Evolutionary conservation across 345 rosid genomes (phyloP).

Genomic region (Brassica napus): DNA sequence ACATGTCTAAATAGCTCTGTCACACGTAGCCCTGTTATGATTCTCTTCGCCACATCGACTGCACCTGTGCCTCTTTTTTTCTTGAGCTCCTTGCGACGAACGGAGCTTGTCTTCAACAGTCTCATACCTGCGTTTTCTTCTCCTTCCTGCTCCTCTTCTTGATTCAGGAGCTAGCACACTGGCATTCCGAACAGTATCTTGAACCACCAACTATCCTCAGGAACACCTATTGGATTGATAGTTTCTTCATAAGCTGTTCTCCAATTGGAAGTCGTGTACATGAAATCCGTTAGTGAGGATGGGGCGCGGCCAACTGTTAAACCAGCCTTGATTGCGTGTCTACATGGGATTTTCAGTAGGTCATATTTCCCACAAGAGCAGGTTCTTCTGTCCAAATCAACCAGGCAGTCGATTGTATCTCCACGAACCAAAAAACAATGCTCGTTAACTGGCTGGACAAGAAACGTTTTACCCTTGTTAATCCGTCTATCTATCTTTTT

Average conservation of each 20-base stretch:
- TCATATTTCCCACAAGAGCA: too few relatives aligned
- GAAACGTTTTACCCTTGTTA: too few relatives aligned
- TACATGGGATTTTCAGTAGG: too few relatives aligned
- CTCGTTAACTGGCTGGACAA: too few relatives aligned
- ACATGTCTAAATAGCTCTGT: neutral
- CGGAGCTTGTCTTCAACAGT: neutral
- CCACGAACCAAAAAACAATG: too few relatives aligned
- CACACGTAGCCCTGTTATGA: neutral
- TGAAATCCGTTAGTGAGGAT: neutral
- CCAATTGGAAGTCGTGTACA: neutral
- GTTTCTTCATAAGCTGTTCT: neutral
- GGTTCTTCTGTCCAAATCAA: too few relatives aligned
- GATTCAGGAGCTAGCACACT: neutral
- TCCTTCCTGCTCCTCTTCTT: neutral
- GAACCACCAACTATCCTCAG: neutral
- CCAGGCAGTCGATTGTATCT: too few relatives aligned
- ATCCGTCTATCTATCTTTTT: too few relatives aligned
- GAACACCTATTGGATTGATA: neutral
- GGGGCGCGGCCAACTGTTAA: too few relatives aligned
- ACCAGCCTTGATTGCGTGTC: too few relatives aligned
- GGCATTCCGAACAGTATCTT: neutral
- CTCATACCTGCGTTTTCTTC: neutral
- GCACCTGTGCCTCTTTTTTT: neutral
- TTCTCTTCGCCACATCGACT: neutral
- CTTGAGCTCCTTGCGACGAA: neutral